phyloP scores from a whole-genome alignment of 164 flowering plant species.

The Berberis thunbergii region DNA sequence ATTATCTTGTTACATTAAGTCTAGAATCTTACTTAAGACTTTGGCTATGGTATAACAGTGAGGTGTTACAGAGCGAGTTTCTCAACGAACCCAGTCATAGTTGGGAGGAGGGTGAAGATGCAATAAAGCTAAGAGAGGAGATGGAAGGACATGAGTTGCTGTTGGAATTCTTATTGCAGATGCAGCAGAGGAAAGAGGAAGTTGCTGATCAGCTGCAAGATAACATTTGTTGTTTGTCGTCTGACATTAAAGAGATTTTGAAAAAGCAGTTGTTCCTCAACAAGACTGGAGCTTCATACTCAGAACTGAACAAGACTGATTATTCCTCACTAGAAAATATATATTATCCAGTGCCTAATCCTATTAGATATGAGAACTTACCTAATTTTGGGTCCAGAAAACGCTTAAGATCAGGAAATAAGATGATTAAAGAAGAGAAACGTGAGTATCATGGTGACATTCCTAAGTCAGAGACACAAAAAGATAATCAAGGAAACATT shows the following conservation, averaged over 20 bases:
- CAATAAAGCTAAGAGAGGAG: constrained; percentile 59
- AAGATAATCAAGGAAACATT: constrained; percentile 31
- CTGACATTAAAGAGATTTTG: constrained; percentile 72
- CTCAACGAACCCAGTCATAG: constrained; percentile 63
- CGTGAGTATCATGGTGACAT: constrained; percentile 22
- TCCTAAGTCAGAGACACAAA: constrained; percentile 22
- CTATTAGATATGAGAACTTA: constrained; percentile 35
- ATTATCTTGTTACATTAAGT: too few relatives aligned
- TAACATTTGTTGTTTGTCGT: constrained; percentile 48
- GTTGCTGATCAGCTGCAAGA: constrained; percentile 53
- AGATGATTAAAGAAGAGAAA: constrained; percentile 20
- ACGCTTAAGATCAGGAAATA: constrained; percentile 37
- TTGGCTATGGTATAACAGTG: constrained; percentile 38
- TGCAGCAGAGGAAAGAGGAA: constrained; percentile 68
- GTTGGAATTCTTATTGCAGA: constrained; percentile 65
- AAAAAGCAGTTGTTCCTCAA: constrained; percentile 40
- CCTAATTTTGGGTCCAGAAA: constrained; percentile 44
- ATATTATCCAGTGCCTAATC: constrained; percentile 18
- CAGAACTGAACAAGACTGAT: neutral
- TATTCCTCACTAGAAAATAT: constrained; percentile 9
- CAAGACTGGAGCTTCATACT: constrained; percentile 24
- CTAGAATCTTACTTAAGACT: neutral
- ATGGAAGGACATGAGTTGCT: constrained; percentile 82
- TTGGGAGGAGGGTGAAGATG: constrained; percentile 72
- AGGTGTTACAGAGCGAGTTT: constrained; percentile 77